A percentile compares a stretch with the other conserved stretches of the same genome.
These are phyloP conservation scores for Monilinia fructigena DNA, from an alignment of 2,329 filamentous ascomycete genomes.

Conservation along the genomic window DNA sequence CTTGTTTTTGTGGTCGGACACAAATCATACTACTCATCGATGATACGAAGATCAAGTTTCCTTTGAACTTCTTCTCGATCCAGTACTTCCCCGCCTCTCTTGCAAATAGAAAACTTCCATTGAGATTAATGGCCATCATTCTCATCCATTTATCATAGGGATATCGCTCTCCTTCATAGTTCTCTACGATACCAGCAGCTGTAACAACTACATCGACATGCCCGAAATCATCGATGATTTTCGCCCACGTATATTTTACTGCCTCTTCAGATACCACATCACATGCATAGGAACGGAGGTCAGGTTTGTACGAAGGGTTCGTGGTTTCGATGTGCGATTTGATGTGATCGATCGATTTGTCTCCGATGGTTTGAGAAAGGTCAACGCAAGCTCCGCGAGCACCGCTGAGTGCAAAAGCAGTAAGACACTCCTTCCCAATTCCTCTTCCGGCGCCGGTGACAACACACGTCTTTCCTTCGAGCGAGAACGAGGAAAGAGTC, in stretches of 20 bases:
- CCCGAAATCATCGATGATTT: slow-evolving; percentile 42
- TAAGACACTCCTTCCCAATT: slow-evolving; percentile 50
- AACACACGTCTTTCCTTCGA: slow-evolving; percentile 46
- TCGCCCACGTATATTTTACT: slow-evolving; percentile 41
- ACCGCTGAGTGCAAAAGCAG: slow-evolving; percentile 39
- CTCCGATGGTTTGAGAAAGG: slow-evolving; percentile 25
- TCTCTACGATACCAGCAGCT: slow-evolving; percentile 44
- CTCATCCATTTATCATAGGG: slow-evolving; percentile 40
- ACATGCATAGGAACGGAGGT: slow-evolving; percentile 43
- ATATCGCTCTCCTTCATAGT: slow-evolving; percentile 41
- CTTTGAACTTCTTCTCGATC: slow-evolving; percentile 39
- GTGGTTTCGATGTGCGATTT: slow-evolving; percentile 34
- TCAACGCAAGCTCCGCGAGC: slow-evolving; percentile 35
- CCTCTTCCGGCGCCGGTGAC: slow-evolving; percentile 54
- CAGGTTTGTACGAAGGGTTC: slow-evolving; percentile 31
- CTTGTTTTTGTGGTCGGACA: slow-evolving; percentile 42
- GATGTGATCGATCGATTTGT: slow-evolving; percentile 39
- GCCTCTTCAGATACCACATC: slow-evolving; percentile 43
- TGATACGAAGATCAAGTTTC: slow-evolving; percentile 35
- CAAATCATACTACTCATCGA: slow-evolving; percentile 40
- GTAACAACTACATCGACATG: slow-evolving; percentile 44
- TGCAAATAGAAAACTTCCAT: slow-evolving; percentile 43
- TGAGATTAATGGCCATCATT: slow-evolving; percentile 42
- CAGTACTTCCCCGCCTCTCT: slow-evolving; percentile 42
- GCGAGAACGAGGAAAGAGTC: slow-evolving; percentile 44